A percentile compares a stretch with the other conserved stretches of the same genome.
These are phyloP conservation scores for Pinus tabuliformis DNA, from an alignment of 75 land plant species.

Conservation along the genomic window DNA sequence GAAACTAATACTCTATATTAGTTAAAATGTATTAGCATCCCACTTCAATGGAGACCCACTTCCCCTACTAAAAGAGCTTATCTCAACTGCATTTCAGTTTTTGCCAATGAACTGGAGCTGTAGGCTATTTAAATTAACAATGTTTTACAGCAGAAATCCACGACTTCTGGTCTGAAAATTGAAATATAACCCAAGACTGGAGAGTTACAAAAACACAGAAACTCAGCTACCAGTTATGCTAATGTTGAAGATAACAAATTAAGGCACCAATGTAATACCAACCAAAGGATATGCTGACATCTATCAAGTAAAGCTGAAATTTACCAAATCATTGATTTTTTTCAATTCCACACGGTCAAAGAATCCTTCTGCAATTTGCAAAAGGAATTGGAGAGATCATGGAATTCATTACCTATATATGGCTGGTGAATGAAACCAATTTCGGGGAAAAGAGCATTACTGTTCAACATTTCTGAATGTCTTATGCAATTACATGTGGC, in stretches of 20 bases:
- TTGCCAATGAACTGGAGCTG: no score
- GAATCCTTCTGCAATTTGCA: no score
- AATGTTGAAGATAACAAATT: background rate
- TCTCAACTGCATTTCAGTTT: background rate
- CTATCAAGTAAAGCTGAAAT: background rate
- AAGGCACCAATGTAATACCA: background rate
- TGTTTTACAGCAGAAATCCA: background rate
- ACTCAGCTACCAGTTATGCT: background rate
- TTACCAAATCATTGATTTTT: background rate
- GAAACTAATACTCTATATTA: background rate
- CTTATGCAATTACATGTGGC: background rate
- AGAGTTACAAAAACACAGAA: background rate
- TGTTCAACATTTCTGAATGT: background rate
- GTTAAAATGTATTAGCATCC: no score
- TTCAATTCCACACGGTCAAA: no score
- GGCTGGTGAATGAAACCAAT: background rate
- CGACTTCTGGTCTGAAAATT: background rate
- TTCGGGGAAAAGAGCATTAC: background rate
- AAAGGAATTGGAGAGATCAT: no score
- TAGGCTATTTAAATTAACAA: background rate
- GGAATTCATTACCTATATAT: no score
- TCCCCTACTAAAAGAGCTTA: no score
- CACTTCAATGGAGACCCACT: no score
- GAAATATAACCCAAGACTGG: background rate
- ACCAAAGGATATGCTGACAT: background rate